Evolutionary conservation across 1,284 basidiomycete genomes (phyloP).

Genomic region (Ganoderma leucocontextum): DNA sequence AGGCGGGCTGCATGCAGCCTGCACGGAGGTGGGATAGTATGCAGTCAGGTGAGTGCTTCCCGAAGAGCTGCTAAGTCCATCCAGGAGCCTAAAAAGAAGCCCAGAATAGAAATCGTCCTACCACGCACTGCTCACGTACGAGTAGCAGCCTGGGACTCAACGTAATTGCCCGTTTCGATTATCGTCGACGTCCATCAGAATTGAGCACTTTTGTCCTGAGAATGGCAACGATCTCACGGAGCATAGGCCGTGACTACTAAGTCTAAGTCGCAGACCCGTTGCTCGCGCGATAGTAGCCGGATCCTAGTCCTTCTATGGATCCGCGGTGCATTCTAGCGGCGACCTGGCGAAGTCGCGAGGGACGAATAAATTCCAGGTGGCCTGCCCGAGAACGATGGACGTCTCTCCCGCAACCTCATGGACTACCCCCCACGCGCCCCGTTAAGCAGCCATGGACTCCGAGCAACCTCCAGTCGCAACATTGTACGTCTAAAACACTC

Average conservation of each 20-base stretch:
- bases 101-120: not conserved
- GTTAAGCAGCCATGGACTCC: constrained; percentile 3
- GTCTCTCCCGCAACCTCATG: constrained; percentile 1
- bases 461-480: not conserved
- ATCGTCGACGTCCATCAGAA: not conserved
- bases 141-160: constrained; percentile 5
- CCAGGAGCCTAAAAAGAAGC: not conserved
- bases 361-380: not conserved
- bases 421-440: not conserved
- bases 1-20: not conserved
- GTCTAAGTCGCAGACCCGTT: not conserved
- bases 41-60: not conserved
- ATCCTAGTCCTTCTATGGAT: not conserved
- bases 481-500: constrained; percentile 3
- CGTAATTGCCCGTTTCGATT: constrained; percentile 1
- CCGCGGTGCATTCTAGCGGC: constrained; percentile 1
- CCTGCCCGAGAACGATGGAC: not conserved
- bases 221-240: not conserved
- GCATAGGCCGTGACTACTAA: not conserved
- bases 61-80: not conserved
- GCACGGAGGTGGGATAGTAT: not conserved
- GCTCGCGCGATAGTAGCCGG: not conserved
- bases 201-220: not conserved
- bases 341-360: constrained; percentile 1
- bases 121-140: not conserved